Evolutionary conservation across 108 stramenopile genomes (phyloP), one percentile per base, ranked within the genome.

Genomic region (Pseudonitzschia multistriata): DNA sequence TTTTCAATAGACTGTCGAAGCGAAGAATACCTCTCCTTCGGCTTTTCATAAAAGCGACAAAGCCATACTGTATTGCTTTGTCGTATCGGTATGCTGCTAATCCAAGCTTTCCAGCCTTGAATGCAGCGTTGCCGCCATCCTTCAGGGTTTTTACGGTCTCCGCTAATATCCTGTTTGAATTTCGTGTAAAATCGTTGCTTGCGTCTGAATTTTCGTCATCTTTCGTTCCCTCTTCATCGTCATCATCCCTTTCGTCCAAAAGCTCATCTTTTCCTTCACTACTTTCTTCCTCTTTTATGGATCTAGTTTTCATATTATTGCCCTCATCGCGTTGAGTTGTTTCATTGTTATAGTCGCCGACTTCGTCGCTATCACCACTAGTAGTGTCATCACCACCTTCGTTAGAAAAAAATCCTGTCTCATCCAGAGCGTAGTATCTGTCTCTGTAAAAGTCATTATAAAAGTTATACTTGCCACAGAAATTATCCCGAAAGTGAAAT

Each of bases 11-110:
- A 31, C 21, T 24, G 39, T 49, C 62, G 37, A 68, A 54, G 29
- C 57, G 33, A 33, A 33, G 34, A 33, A 59, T 1, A 15, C 21
- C 5, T 35, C 13, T 33, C n/a, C 21, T 59, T 30, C 57, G 57
- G 36, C 24, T 68, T 11, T 72, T 68, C 64, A 88, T 81, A 42
- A 74, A 87, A 0, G 77, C 84, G 11, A 88, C 40, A 6, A 88
- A 74, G 47, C 87, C 88, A 74, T 90, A 93, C 49, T 71, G 76
- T 53, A 93, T 79, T 1, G 89, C 88, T 57, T 85, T 86, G 79
- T 90, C 89, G 65, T 90, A 93, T 17, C 84, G 80, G 11, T 74
- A 62, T 11, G 89, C 87, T 22, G 89, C 92, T 19, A 81, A 31
- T 30, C 66, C 72, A 25, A 77, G 50, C 5, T 74, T 36, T 21